A percentile compares a stretch with the other conserved stretches of the same genome.
These are phyloP conservation scores for Thermothelomyces thermophilus DNA, from an alignment of 2,329 filamentous ascomycete genomes.

Conservation along the genomic window DNA sequence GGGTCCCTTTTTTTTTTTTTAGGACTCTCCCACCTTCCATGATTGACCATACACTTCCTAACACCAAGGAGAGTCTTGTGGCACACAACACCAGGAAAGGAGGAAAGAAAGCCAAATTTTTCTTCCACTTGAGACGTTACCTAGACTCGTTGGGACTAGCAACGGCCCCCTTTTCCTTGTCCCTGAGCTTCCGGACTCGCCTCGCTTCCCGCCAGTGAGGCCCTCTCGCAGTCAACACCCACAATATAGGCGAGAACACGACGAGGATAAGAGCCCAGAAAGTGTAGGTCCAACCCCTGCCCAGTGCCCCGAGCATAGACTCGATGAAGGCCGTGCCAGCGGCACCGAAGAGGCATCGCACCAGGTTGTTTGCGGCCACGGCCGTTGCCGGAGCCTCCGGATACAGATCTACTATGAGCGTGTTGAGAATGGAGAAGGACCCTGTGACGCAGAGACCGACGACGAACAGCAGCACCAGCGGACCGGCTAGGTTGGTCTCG, in stretches of 20 bases:
- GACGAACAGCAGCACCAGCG: constrained; percentile 50
- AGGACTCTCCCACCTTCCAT: too few species aligned
- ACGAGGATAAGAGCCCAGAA: constrained; percentile 48
- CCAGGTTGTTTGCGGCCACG: constrained; percentile 58
- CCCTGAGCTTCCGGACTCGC: constrained; percentile 26
- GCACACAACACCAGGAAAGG: too few species aligned
- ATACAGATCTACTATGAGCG: constrained; percentile 57
- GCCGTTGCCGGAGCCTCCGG: constrained; percentile 55
- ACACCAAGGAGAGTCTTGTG: too few species aligned
- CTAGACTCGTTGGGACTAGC: not conserved
- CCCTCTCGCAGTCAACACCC: constrained; percentile 44
- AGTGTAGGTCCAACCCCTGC: constrained; percentile 57
- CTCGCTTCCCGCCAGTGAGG: constrained; percentile 41
- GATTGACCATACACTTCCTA: too few species aligned
- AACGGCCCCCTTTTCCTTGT: constrained; percentile 25
- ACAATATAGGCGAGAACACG: constrained; percentile 42
- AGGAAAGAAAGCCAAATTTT: too few species aligned
- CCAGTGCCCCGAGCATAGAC: constrained; percentile 50
- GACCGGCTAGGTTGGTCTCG: constrained; percentile 46
- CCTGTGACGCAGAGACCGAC: constrained; percentile 54
- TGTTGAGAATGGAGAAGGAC: constrained; percentile 57
- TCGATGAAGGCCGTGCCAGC: constrained; percentile 53
- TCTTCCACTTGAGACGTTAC: too few species aligned
- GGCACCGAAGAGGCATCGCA: constrained; percentile 56
- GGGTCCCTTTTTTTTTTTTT: not conserved